Percentiles rank a stretch among this genome's conserved stretches.
Conservation (phyloP, 352 stramenopile species). For the Phytophthora hybrid region DNA sequence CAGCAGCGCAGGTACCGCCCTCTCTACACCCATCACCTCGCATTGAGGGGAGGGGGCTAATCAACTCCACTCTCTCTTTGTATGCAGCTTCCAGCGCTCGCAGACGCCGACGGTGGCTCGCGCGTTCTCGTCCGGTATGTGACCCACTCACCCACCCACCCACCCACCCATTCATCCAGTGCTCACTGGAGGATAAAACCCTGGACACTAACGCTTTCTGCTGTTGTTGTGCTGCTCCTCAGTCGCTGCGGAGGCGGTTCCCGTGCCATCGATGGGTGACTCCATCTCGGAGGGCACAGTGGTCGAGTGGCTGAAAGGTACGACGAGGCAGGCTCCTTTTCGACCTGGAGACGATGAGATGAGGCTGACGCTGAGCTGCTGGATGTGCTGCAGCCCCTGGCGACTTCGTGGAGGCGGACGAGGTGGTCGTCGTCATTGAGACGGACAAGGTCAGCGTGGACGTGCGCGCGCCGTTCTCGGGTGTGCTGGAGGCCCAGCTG, state of each 20-base stretch:
- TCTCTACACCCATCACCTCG: background rate
- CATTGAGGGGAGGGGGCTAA: background rate
- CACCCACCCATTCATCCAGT: no score
- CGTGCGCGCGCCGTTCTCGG: constrained; percentile 91
- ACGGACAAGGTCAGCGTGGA: constrained; percentile 98
- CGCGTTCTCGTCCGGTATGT: constrained; percentile 61
- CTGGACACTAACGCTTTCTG: no score
- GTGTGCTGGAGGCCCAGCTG: constrained; percentile 93
- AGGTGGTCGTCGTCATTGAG: constrained; percentile 98
- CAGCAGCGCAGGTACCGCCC: constrained; percentile 35
- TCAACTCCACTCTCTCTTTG: background rate
- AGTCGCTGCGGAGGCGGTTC: constrained; percentile 62
- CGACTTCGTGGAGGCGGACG: constrained; percentile 95
- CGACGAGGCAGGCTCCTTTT: background rate
- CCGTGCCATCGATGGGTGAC: constrained; percentile 93
- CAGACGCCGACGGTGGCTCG: constrained; percentile 38
- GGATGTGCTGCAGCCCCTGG: constrained; percentile 65
- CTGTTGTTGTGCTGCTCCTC: background rate
- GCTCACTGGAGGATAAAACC: no score
- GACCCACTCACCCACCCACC: no score
- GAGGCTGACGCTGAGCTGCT: constrained; percentile 1
- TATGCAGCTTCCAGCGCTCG: constrained; percentile 34
- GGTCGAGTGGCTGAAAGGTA: constrained; percentile 95
- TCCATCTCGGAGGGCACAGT: constrained; percentile 99
- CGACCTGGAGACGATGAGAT: background rate